Evolutionary conservation across 805 yeast species (phyloP).

Genomic region (Yarrowia sp.): DNA sequence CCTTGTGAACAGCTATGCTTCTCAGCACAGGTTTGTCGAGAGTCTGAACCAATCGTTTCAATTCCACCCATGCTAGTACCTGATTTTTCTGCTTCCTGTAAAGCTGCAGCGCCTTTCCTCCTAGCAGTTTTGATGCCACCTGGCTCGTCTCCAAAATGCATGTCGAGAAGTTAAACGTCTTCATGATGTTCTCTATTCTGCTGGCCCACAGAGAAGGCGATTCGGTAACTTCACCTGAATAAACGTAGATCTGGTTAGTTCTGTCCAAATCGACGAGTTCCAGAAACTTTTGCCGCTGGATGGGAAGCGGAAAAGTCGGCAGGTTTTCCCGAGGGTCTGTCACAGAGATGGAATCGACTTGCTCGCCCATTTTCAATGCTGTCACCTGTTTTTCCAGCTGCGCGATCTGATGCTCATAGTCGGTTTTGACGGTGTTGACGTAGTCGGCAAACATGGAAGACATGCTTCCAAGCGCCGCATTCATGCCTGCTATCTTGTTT

Average conservation of each 20-base stretch:
- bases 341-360: slow-evolving; percentile 25
- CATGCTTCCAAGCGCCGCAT: slow-evolving; percentile 35
- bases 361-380: slow-evolving; percentile 29
- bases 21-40: slow-evolving; percentile 17
- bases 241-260: slow-evolving; percentile 3
- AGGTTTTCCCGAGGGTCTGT: slow-evolving; percentile 35
- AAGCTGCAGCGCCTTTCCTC: slow-evolving; percentile 25
- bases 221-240: slow-evolving; percentile 26
- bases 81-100: slow-evolving; percentile 23
- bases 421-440: slow-evolving; percentile 38
- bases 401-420: slow-evolving; percentile 33
- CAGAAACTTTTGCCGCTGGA: slow-evolving; percentile 30
- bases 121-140: slow-evolving; percentile 12
- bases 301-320: slow-evolving; percentile 21
- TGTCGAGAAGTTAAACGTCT: slow-evolving; percentile 36
- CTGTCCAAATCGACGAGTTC: slow-evolving; percentile 15
- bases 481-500: slow-evolving; percentile 19
- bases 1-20: slow-evolving; percentile 28
- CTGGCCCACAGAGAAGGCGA: slow-evolving; percentile 29
- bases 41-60: slow-evolving; percentile 13
- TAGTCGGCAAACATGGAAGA: slow-evolving; percentile 37
- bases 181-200: slow-evolving; percentile 33
- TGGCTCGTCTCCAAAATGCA: slow-evolving; percentile 31
- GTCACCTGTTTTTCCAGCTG: slow-evolving; percentile 35
- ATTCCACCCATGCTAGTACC: slow-evolving; percentile 24